phyloP scores from a whole-genome alignment of 768 basidiomycete genomes.

The Podaxis sp. region DNA sequence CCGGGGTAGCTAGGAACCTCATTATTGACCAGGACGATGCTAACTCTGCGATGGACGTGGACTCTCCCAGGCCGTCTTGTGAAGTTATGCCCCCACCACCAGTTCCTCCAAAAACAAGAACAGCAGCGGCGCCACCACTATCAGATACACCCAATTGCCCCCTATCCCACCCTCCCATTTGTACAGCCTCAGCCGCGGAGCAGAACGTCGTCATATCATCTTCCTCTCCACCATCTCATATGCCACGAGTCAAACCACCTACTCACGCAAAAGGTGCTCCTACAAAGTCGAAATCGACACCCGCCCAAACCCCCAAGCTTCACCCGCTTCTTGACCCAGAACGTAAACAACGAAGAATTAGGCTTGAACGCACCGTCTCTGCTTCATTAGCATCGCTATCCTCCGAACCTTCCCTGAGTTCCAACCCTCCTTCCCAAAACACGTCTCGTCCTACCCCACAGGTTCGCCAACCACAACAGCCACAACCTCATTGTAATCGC shows the following conservation, averaged over 20 bases:
- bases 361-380: conserved; percentile 12
- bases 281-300: conserved; percentile 14
- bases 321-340: conserved; percentile 11
- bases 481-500: conserved; percentile 14
- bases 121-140: not conserved
- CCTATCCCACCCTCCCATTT: conserved; percentile 16
- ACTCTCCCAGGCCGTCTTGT: not conserved
- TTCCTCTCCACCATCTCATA: not conserved
- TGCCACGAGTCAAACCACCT: not conserved
- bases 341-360: conserved; percentile 9
- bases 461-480: not conserved
- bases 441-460: not conserved
- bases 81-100: conserved; percentile 20
- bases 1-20: not conserved
- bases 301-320: conserved; percentile 14
- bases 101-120: conserved; percentile 13
- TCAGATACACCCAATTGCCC: not conserved
- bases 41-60: conserved; percentile 6
- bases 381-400: conserved; percentile 3
- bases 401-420: not conserved
- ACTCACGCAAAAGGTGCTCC: not conserved
- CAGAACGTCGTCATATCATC: not conserved
- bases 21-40: not conserved
- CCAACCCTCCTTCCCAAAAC: conserved; percentile 9
- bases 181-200: conserved; percentile 10